Conservation (phyloP, 179 eudicot species). For the Carnegiea gigantea region DNA sequence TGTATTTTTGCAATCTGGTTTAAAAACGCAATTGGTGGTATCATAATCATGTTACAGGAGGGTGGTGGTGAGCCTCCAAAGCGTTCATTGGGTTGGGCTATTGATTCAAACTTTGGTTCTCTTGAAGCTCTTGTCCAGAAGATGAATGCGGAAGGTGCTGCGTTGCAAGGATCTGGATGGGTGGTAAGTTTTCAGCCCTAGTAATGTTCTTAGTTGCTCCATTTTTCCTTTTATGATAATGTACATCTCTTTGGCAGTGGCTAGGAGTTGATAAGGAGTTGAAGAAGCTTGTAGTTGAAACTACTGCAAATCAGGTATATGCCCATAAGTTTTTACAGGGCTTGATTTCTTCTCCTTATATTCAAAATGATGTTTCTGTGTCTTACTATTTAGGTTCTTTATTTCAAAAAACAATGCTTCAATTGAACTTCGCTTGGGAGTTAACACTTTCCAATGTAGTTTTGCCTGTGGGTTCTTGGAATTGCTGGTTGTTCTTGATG, state of each 20-base stretch:
- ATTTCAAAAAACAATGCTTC: too few relatives aligned
- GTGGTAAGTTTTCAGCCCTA: constrained; percentile 56
- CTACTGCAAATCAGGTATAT: constrained; percentile 85
- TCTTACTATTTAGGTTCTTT: neutral
- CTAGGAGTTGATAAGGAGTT: constrained; percentile 78
- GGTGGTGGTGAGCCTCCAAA: constrained; percentile 96
- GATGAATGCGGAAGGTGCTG: constrained; percentile 98
- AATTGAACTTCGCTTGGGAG: neutral
- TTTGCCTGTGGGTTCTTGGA: neutral
- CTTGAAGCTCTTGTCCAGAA: constrained; percentile 64
- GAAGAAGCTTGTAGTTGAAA: constrained; percentile 85
- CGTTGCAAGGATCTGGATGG: constrained; percentile 97
- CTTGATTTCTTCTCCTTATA: neutral
- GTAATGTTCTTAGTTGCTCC: neutral
- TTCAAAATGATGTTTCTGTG: neutral
- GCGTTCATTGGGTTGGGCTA: constrained; percentile 71
- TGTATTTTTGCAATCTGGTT: neutral
- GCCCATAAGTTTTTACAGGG: neutral
- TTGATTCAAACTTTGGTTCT: constrained; percentile 80
- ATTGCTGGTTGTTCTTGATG: neutral
- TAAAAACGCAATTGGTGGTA: neutral
- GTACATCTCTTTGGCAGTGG: constrained; percentile 60
- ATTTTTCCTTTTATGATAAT: neutral
- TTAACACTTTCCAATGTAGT: neutral
- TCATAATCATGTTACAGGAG: constrained; percentile 48